Conservation (phyloP, 306 rosid species). For the Lithocarpus polystachyus region DNA sequence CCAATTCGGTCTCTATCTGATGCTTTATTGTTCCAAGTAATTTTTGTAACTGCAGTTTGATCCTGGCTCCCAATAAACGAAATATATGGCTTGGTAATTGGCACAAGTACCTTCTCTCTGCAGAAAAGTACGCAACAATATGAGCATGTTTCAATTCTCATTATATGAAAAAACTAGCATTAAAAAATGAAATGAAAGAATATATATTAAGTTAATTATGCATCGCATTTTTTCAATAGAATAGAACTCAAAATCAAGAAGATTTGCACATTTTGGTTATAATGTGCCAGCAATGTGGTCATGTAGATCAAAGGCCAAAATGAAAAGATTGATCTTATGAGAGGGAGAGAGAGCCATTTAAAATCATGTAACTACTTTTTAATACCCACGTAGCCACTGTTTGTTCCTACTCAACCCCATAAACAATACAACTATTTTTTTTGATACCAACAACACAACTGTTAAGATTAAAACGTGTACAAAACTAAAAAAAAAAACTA, state of each 20-base stretch:
- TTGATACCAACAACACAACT: neutral
- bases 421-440: neutral
- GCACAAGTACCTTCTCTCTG: slow-evolving; percentile 81
- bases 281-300: neutral
- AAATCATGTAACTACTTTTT: neutral
- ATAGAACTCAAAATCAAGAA: too few relatives aligned
- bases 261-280: neutral
- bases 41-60: slow-evolving; percentile 35
- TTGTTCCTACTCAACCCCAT: slow-evolving; percentile 11
- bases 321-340: neutral
- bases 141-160: neutral
- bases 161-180: neutral
- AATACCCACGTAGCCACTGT: neutral
- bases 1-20: slow-evolving; percentile 64
- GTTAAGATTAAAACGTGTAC: neutral
- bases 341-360: neutral
- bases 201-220: neutral
- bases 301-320: neutral
- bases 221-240: neutral
- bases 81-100: slow-evolving; percentile 66
- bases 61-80: slow-evolving; percentile 69
- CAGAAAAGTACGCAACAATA: slow-evolving; percentile 14
- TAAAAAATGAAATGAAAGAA: neutral
- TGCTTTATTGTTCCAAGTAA: slow-evolving; percentile 80
- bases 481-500: neutral